Conservation (phyloP, 352 stramenopile species). For the Aphanomyces cochlioides region DNA sequence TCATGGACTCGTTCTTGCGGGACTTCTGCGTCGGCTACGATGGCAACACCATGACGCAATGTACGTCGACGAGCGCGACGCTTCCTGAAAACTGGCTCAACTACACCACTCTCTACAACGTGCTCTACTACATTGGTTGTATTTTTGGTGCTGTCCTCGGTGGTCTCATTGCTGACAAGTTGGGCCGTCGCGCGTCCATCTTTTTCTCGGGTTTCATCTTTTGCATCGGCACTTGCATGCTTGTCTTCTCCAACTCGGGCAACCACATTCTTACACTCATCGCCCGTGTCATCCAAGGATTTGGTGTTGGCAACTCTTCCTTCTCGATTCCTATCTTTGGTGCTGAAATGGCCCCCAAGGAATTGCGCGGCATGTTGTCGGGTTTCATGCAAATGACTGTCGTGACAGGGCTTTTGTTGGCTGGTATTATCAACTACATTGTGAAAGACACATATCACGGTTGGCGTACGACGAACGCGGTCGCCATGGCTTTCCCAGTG, state of each 20-base stretch:
- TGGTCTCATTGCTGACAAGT: slow-evolving; percentile 39
- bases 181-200: slow-evolving; percentile 40
- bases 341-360: slow-evolving; percentile 44
- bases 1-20: slow-evolving; percentile 46
- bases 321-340: slow-evolving; percentile 46
- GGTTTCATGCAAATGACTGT: slow-evolving; percentile 48
- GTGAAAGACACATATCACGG: slow-evolving; percentile 34
- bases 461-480: slow-evolving; percentile 40
- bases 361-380: slow-evolving; percentile 41
- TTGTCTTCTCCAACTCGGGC: no score
- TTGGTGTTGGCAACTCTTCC: slow-evolving; percentile 19
- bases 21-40: slow-evolving; percentile 47
- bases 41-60: slow-evolving; percentile 36
- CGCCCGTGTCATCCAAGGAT: no score
- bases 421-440: slow-evolving; percentile 40
- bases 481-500: slow-evolving; percentile 37
- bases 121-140: slow-evolving; percentile 40
- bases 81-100: slow-evolving; percentile 42
- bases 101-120: slow-evolving; percentile 45
- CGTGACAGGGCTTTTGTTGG: slow-evolving; percentile 41
- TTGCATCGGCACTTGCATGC: no score
- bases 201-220: slow-evolving; percentile 37
- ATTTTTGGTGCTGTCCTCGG: slow-evolving; percentile 43
- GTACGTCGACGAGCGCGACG: slow-evolving; percentile 18
- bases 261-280: no score